Evolutionary conservation across 257 asterid species (phyloP), one percentile per base, ranked within the genome.

Genomic region (Leonotis leonurus): DNA sequence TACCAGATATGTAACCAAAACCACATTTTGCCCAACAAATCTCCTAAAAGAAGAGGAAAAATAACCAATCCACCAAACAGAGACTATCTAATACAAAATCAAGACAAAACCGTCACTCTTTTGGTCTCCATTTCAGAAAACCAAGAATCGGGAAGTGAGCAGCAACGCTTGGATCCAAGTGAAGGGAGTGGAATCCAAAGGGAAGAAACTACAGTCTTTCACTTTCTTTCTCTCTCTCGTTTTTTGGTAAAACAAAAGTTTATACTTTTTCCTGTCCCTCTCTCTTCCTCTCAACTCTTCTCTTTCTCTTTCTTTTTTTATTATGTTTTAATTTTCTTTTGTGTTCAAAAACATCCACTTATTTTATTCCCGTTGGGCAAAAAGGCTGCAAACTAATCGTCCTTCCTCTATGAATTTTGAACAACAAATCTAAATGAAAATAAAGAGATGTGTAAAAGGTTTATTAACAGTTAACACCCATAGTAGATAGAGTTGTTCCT

Each of bases 231-330:
- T 74, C 64, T 60, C 62, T 73, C 72, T 64, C 69, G 80, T 78
- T 73, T 78, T 73, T 80, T 74, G 90, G 84, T 80, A 78, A 81
- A 83, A 76, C 68, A 85, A 90, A 84, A 72, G 67, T 75, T 62
- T 61, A 30, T 62, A 60, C 60, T 69, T 58, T 60, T 62, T 41
- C 58, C 60, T 8, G 4, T 24, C 33, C 25, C 33, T 50, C 30
- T 22, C 54, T 13, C 39, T 24, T 60, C 16, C 68, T 54, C 71
- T 60, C 49, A 20, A 29, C 8, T 3, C 45, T n/a, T 30, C 13
- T 16, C 13, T 37, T 40, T 55, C 59, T 37, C 22, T 46, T 8
- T n/a, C 48, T 14, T 22, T 18, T 12, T 8, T 37, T 41, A 49
- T 48, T 29, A 27, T 5, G 54, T 41, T 12, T 50, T 29, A 13